Conservation (phyloP, 129 eudicot genomes). For the Artemisia argyi region DNA sequence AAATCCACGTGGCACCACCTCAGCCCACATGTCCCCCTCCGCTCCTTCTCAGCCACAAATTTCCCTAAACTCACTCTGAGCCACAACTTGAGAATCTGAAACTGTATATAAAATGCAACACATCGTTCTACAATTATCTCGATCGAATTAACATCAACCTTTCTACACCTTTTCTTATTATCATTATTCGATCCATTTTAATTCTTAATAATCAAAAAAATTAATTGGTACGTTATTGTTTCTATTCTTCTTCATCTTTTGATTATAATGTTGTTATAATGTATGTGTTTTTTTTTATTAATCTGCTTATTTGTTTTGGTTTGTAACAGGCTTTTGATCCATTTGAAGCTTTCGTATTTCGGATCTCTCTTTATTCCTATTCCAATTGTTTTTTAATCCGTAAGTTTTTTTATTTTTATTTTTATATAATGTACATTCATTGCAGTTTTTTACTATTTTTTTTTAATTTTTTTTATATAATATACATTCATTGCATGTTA, state of each 20-base stretch:
- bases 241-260: too few species aligned
- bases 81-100: conserved; percentile 17
- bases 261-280: not conserved
- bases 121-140: conserved; percentile 11
- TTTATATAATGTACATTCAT: too few species aligned
- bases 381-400: conserved; percentile 29
- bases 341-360: conserved; percentile 36
- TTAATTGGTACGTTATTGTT: not conserved
- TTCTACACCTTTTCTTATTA: too few species aligned
- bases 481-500: not conserved
- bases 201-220: not conserved
- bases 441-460: too few species aligned
- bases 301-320: too few species aligned
- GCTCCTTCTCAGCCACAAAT: conserved; percentile 22
- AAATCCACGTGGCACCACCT: conserved; percentile 21
- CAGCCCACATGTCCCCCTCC: not conserved
- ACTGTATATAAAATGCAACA: conserved; percentile 28
- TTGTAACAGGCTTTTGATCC: conserved; percentile 36
- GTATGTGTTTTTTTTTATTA: not conserved
- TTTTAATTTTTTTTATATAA: not conserved
- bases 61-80: conserved; percentile 9
- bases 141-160: conserved; percentile 24
- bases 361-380: conserved; percentile 28
- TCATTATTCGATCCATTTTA: not conserved
- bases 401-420: conserved; percentile 1